These are phyloP conservation scores for Camelina laxa DNA, from an alignment of 345 rosid genomes.

Conservation along the genomic window DNA sequence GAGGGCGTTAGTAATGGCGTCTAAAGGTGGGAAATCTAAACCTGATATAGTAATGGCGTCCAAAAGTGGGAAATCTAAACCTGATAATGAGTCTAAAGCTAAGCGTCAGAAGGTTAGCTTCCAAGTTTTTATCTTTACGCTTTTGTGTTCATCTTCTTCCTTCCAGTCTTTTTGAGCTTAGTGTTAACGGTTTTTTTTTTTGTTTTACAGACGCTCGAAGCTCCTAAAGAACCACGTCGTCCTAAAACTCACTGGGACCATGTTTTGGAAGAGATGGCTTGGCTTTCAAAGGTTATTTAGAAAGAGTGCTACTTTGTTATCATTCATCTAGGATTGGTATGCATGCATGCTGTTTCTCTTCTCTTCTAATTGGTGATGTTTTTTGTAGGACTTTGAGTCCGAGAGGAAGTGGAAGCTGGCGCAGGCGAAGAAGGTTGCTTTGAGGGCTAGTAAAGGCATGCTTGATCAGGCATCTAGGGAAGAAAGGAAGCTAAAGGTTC, in stretches of 20 bases:
- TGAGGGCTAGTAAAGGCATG: conserved; percentile 97
- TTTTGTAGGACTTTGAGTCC: conserved; percentile 90
- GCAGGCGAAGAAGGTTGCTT: conserved; percentile 94
- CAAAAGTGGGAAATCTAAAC: conserved; percentile 49
- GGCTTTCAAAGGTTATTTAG: conserved; percentile 91
- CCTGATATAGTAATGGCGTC: conserved; percentile 60
- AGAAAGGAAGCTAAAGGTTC: conserved; percentile 96
- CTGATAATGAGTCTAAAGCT: conserved; percentile 82
- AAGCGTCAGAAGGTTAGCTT: conserved; percentile 82
- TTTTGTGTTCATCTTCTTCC: conserved; percentile 3
- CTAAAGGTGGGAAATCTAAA: conserved; percentile 50
- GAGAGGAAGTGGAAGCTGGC: conserved; percentile 99
- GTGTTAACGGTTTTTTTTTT: conserved; percentile 17
- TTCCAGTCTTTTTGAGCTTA: conserved; percentile 3
- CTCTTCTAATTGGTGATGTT: conserved; percentile 39
- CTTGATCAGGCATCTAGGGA: conserved; percentile 89
- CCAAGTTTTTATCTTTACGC: neutral
- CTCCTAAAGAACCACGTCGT: conserved; percentile 89
- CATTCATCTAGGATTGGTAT: neutral
- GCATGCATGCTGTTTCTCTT: conserved; percentile 30
- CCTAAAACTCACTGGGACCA: conserved; percentile 99
- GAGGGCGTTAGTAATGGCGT: conserved; percentile 40
- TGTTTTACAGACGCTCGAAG: conserved; percentile 76
- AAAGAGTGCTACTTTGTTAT: conserved; percentile 7
- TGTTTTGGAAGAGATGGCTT: conserved; percentile 96